Conservation (phyloP, 257 asterid species). For the Catharanthus roseus region DNA sequence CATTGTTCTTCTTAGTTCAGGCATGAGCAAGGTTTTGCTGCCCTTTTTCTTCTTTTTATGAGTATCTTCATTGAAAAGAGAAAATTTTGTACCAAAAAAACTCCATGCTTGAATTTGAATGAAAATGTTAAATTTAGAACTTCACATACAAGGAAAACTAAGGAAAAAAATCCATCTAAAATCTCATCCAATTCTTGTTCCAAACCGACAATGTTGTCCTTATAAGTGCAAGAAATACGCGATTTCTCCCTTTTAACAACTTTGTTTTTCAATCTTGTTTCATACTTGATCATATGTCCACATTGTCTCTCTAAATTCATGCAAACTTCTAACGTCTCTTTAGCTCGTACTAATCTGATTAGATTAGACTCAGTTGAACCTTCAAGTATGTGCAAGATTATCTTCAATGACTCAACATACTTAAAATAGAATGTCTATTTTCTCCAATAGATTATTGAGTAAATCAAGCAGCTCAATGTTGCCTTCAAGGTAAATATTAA, state of each 20-base stretch:
- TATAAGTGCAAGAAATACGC: not conserved
- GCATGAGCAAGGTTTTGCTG: not conserved
- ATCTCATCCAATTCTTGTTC: not conserved
- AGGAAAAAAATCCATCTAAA: not conserved
- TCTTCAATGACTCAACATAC: not conserved
- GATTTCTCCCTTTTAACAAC: not conserved
- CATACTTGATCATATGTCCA: not conserved
- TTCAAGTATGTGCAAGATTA: slow-evolving; percentile 2
- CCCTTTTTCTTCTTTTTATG: not conserved
- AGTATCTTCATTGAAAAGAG: slow-evolving; percentile 3
- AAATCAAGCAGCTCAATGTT: not conserved
- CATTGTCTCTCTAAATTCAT: not conserved
- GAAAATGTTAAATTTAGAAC: not conserved
- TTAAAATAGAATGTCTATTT: not conserved
- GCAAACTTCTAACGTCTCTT: not conserved
- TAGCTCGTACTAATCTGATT: not conserved
- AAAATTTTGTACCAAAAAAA: not conserved
- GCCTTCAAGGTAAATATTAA: not conserved
- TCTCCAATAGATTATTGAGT: not conserved
- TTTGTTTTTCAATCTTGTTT: not conserved
- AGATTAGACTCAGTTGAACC: not conserved
- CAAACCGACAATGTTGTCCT: not conserved
- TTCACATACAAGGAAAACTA: not conserved
- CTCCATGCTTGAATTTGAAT: slow-evolving; percentile 3
- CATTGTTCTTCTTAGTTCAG: slow-evolving; percentile 1